Evolutionary conservation across 1,284 basidiomycete species (phyloP).

Genomic region (Porodaedalea pini): DNA sequence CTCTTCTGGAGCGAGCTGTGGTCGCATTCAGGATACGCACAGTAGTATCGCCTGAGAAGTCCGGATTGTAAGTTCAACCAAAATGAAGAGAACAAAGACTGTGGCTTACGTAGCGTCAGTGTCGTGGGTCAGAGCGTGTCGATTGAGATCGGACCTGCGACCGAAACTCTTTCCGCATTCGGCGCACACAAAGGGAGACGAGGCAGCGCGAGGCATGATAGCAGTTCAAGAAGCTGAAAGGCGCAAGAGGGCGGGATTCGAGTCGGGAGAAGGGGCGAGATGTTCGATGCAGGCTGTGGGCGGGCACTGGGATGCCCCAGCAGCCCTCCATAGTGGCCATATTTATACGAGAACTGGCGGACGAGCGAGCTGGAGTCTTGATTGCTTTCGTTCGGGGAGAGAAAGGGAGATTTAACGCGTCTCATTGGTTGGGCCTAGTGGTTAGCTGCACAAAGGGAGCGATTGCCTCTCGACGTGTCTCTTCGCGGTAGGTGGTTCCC

Average conservation of each 20-base stretch:
- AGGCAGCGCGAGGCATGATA: background rate
- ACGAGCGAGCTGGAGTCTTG: background rate
- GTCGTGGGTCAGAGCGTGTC: background rate
- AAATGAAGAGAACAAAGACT: background rate
- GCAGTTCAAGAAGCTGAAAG: background rate
- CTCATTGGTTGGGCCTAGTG: background rate
- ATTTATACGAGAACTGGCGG: background rate
- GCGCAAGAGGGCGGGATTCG: background rate
- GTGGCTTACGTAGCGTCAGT: background rate
- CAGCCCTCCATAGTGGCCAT: background rate
- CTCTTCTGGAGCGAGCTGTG: slow-evolving; percentile 12
- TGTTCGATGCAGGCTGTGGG: background rate
- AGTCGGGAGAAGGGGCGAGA: background rate
- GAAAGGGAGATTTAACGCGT: background rate
- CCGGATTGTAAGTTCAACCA: background rate
- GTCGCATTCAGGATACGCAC: slow-evolving; percentile 2
- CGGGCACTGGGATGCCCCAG: background rate
- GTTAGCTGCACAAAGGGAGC: background rate
- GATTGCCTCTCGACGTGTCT: background rate
- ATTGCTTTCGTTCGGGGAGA: background rate
- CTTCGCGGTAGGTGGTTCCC: too few species aligned
- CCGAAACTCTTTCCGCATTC: background rate
- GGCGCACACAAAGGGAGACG: background rate
- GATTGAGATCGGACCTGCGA: background rate
- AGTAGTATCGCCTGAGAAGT: background rate